Evolutionary conservation across 352 stramenopile species (phyloP), one percentile per base, ranked within the genome.

Genomic region (Phytopythium cucurbitacearum): DNA sequence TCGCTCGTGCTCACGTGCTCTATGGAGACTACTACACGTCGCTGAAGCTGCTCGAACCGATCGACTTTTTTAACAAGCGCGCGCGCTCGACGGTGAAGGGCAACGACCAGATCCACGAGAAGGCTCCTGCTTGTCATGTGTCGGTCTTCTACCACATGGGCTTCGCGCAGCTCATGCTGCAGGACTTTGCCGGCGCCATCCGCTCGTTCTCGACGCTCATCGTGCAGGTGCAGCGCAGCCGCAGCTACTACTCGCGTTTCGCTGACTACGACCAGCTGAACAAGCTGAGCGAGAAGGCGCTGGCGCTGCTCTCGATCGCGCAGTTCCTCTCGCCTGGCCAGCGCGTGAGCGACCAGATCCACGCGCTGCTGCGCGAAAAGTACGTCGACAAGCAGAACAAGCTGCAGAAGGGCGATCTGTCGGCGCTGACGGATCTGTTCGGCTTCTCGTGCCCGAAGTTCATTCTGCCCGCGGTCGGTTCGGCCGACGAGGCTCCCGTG

Each of bases 141-240:
- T 98, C 91, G 51, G 74, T 99, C 36, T 94, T 97, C 51, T 99
- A 99, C 76, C 97, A 99, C 87, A 92, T 97, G 53, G 96, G 97
- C 28, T 96, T 99, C 39, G 86, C 89, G 10, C 97, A 98, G 75
- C 80, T 99, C 61, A 98, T 99, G 96, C 77, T 99, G 44, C 83
- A 97, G 65, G 89, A 98, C 55, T 98, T 99, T 80, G 88, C 94
- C 47, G 91, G 97, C 48, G 89, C 96, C 11, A 89, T 92, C 50
- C 82, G 79, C 48, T 93, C 85, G 44, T 93, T 95, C 67, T 90
- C 82, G 69, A 93, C 84, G 35, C 89, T 95, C 70, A 88, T 97
- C 49, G 57, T 95, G 43, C 80, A 96, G 60, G 79, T 96, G 56
- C 87, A 95, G 66, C 82, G 86, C 66, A 92, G 77, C 65, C 82